Conservation (phyloP, 257 asterid species). For the Capsicum chinense region DNA sequence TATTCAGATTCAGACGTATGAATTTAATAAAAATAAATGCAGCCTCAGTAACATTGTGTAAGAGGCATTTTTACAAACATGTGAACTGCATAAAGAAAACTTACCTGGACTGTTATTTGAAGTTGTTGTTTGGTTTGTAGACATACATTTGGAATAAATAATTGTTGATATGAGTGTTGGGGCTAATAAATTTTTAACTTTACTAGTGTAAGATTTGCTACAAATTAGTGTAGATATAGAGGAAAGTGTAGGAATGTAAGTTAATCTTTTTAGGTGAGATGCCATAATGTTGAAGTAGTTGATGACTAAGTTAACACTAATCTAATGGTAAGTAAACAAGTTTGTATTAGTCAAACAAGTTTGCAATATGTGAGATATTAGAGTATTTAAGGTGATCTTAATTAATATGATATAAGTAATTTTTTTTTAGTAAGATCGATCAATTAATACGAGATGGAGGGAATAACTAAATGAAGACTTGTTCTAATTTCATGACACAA, state of each 20-base stretch:
- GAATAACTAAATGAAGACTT: too few relatives aligned
- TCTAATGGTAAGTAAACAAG: not conserved
- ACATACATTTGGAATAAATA: conserved; percentile 29
- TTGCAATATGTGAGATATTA: too few relatives aligned
- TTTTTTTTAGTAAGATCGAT: too few relatives aligned
- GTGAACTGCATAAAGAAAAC: conserved; percentile 20
- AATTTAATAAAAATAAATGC: too few relatives aligned
- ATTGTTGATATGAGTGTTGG: conserved; percentile 32
- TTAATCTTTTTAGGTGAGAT: conserved; percentile 38
- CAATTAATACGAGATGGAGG: too few relatives aligned
- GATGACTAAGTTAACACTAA: not conserved
- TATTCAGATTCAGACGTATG: too few relatives aligned
- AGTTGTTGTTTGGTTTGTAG: conserved; percentile 33
- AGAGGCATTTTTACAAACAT: conserved; percentile 62
- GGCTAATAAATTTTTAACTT: conserved; percentile 19
- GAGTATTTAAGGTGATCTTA: too few relatives aligned
- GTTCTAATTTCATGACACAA: too few relatives aligned
- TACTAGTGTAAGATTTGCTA: not conserved
- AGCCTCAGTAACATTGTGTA: not conserved
- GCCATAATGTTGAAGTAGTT: conserved; percentile 38
- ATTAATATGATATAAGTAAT: too few relatives aligned
- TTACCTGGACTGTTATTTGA: conserved; percentile 40
- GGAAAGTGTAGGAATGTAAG: conserved; percentile 35
- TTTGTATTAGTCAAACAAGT: not conserved
- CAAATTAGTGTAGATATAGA: conserved; percentile 23